These are phyloP conservation scores for Acer negundo DNA, from an alignment of 345 rosid species.

Conservation along the genomic window DNA sequence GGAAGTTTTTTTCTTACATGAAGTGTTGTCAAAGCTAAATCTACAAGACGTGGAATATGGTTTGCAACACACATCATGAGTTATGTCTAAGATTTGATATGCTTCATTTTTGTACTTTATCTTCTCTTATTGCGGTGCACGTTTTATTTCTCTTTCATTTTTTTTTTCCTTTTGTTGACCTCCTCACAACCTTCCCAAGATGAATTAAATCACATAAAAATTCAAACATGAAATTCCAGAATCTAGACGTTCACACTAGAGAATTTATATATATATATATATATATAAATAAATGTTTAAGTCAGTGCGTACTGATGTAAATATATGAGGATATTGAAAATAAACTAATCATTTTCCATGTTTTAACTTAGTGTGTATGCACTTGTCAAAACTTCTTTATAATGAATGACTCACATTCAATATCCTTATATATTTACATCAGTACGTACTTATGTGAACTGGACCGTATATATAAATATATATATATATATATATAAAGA, in stretches of 20 bases:
- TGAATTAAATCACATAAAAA: not conserved
- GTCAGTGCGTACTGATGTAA: too few relatives aligned
- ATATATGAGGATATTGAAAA: too few relatives aligned
- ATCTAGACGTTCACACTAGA: too few relatives aligned
- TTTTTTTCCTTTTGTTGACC: not conserved
- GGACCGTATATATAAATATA: not conserved
- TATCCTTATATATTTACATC: too few relatives aligned
- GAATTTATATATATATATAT: not conserved
- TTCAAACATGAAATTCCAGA: too few relatives aligned
- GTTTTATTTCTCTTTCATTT: not conserved
- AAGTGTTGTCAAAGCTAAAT: constrained; percentile 10
- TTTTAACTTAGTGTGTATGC: too few relatives aligned
- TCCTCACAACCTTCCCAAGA: constrained; percentile 3
- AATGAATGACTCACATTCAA: too few relatives aligned
- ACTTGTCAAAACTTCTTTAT: too few relatives aligned
- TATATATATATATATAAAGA: not conserved
- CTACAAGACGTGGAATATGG: not conserved
- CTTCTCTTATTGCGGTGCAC: constrained; percentile 11
- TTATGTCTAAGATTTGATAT: not conserved
- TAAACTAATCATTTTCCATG: too few relatives aligned
- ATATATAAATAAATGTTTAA: too few relatives aligned
- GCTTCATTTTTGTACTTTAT: not conserved
- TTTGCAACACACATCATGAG: not conserved
- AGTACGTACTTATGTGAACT: too few relatives aligned
- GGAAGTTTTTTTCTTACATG: not conserved